Percentiles rank a stretch among this genome's conserved stretches.
phyloP scores from a whole-genome alignment of 129 eudicot genomes.

The Saussurea involucrata region DNA sequence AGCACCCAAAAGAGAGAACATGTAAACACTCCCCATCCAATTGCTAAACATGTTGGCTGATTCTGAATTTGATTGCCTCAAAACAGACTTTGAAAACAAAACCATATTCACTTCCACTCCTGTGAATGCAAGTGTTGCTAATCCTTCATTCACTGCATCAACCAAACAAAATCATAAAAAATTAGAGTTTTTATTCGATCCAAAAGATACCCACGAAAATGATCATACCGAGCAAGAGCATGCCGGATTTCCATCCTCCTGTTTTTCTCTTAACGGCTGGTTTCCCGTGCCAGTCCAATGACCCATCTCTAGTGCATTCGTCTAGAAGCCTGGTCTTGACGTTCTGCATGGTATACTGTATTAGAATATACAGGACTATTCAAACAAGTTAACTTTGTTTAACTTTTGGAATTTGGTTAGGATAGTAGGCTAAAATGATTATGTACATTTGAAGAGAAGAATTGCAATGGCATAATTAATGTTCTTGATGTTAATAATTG shows the following conservation, averaged over 20 bases:
- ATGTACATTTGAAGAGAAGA: neutral
- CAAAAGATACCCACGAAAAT: neutral
- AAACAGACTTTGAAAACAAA: slow-evolving; percentile 58
- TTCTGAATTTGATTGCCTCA: slow-evolving; percentile 67
- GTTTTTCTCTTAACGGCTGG: slow-evolving; percentile 53
- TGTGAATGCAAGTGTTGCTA: slow-evolving; percentile 73
- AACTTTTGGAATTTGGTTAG: neutral
- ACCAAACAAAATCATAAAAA: neutral
- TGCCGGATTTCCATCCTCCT: slow-evolving; percentile 78
- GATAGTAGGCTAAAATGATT: neutral
- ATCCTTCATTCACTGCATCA: slow-evolving; percentile 61
- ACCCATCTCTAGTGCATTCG: slow-evolving; percentile 55
- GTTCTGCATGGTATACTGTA: slow-evolving; percentile 21
- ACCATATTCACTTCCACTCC: slow-evolving; percentile 89
- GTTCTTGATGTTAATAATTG: slow-evolving; percentile 28
- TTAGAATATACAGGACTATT: neutral
- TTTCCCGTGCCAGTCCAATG: slow-evolving; percentile 45
- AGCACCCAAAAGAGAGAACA: slow-evolving; percentile 71
- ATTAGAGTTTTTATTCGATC: neutral
- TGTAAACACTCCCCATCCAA: slow-evolving; percentile 79
- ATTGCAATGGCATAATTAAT: slow-evolving; percentile 10
- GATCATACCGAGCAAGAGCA: slow-evolving; percentile 56
- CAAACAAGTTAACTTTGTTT: neutral
- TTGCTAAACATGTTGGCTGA: slow-evolving; percentile 70
- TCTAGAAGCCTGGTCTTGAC: slow-evolving; percentile 25